Evolutionary conservation across 257 asterid species (phyloP), one percentile per base, ranked within the genome.

Genomic region (Plectranthus barbatus): DNA sequence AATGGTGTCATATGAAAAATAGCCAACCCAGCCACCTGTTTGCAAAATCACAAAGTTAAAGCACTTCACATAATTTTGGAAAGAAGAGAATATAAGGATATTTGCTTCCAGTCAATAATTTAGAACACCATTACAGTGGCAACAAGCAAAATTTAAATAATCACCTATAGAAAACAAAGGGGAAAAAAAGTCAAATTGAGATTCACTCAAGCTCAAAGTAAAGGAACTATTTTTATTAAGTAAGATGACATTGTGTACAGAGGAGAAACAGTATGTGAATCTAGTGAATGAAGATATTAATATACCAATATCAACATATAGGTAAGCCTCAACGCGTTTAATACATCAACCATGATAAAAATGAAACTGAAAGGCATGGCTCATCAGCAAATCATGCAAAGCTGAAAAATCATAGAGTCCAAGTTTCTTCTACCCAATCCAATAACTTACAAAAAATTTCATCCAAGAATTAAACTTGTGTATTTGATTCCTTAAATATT

Each of bases 11-110:
- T 90, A 93, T 57, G 99, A 93, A 68, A 93, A 93, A 68, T 75
- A 93, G 46, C 99, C 99, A 71, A 93, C 99, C 99, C 97, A 93
- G 48, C 99, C 99, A 82, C 99, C 99, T 93, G 88, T 74, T 53
- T 65, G 68, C 73, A 60, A 66, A 72, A 53, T 62, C 46, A 67
- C 52, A 67, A 14, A 21, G 64, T 66, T 70, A 68, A 17, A 46
- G 23, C 36, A 49, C 52, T 45, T 31, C 3, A 31, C 15, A 26
- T 26, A 10, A 42, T 19, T 26, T 64, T 6, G 19, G 21, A 45
- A 31, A 5, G 37, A 34, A 19, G 55, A 34, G 53, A 52, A 63
- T 36, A 44, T 7, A 45, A 49, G 52, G 14, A 51, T 45, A 17
- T 24, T 17, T 41, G 59, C 54, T 20, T 49, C 33, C 37, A 62